Evolutionary conservation across 495 filamentous ascomycete species (phyloP).

Genomic region (Penicillium angulare): DNA sequence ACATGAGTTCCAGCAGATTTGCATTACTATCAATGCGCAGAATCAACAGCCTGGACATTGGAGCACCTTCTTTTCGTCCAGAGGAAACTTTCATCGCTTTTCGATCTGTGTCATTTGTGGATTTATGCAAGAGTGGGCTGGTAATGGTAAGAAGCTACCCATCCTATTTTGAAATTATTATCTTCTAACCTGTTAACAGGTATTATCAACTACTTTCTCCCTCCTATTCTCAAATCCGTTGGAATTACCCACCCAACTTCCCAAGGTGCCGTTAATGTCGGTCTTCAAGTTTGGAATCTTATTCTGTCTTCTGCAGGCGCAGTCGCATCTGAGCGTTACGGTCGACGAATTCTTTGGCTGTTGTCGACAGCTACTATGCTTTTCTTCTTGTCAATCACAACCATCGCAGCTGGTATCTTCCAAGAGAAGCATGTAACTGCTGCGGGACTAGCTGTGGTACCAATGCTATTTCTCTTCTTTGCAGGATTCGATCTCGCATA

Average conservation of each 20-base stretch:
- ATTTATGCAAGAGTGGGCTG: constrained; percentile 60
- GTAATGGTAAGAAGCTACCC: constrained; percentile 48
- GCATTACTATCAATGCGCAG: constrained; percentile 49
- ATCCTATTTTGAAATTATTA: not conserved
- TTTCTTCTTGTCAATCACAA: constrained; percentile 52
- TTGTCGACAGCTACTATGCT: constrained; percentile 56
- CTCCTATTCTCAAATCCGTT: constrained; percentile 52
- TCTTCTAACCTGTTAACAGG: constrained; percentile 12
- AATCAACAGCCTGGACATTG: constrained; percentile 17
- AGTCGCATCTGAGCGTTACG: constrained; percentile 55
- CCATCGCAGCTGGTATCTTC: constrained; percentile 54
- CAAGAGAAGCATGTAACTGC: constrained; percentile 42
- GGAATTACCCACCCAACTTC: constrained; percentile 48
- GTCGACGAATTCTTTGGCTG: constrained; percentile 57
- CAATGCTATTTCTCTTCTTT: constrained; percentile 61
- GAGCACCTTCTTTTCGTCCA: constrained; percentile 58
- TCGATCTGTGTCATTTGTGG: constrained; percentile 57
- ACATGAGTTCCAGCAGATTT: constrained; percentile 35
- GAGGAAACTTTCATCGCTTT: constrained; percentile 64
- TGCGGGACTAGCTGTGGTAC: constrained; percentile 53
- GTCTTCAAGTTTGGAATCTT: constrained; percentile 27
- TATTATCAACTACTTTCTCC: constrained; percentile 62
- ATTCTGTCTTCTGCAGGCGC: constrained; percentile 43
- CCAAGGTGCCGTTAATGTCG: constrained; percentile 36
- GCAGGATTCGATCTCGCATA: constrained; percentile 57